Evolutionary conservation across 768 basidiomycete species (phyloP), one percentile per base, ranked within the genome.

Genomic region (Boletus vinaceobasis): DNA sequence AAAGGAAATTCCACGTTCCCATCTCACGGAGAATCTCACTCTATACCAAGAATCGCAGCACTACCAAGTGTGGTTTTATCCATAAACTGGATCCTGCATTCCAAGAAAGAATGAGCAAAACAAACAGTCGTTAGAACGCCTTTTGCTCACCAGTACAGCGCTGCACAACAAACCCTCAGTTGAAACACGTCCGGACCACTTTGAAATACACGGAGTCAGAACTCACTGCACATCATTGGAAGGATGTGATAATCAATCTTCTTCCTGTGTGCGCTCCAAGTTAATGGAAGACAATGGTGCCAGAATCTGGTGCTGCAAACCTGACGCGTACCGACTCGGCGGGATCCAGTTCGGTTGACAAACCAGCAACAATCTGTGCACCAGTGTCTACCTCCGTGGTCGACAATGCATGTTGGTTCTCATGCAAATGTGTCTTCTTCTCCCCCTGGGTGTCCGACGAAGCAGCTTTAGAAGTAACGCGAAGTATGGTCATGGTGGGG

Each of bases 11-110:
- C 31, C 14, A 26, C 5, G 29, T 14, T 10, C 13, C 19, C 17
- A 38, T 11, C 31, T 43, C 36, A 11, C 11, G 14, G 11, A 31
- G 19, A 51, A 40, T 57, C 78, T 56, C 35, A 85, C 88, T 73
- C 71, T 61, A 89, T 88, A 1, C 88, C 88, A 42, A 90, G 75
- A 57, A 89, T 87, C 2, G 87, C 81, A 1, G 85, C 63, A 54
- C 77, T 81, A 1, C 85, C 86, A 4, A 88, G 72, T 0, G 87
- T 89, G 0, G 82, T 84, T 70, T 88, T 88, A 58, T 88, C 87
- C 84, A 88, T 88, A 56, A 84, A 88, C 64, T 88, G 86, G n/a
- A 89, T 77, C 79, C 87, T 84, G 55, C n/a, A 8, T 23, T 14
- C 40, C 50, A 26, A 17, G 4, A 31, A 26, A 14, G 15, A 36